Evolutionary conservation across 2,329 filamentous ascomycete genomes (phyloP).

Genomic region (Chaetomiaceae sp.): DNA sequence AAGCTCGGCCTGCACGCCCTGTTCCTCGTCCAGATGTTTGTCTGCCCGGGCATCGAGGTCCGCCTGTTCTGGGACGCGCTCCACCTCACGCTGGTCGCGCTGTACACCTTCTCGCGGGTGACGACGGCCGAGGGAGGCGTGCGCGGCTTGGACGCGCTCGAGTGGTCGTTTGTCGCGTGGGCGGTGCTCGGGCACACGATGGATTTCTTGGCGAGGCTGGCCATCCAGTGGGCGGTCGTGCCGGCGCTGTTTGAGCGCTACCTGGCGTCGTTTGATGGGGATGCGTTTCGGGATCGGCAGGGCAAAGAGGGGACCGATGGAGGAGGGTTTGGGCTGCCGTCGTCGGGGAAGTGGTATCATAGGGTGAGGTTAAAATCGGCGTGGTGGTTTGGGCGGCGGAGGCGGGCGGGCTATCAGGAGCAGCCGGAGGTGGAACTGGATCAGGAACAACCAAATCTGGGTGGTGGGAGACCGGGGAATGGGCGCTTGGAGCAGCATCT

Average conservation of each 20-base stretch:
- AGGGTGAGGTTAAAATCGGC: neutral
- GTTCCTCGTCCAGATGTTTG: slow-evolving; percentile 18
- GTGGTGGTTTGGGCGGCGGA: neutral
- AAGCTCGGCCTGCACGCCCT: slow-evolving; percentile 18
- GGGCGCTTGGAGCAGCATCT: slow-evolving; percentile 15
- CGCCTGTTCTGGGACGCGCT: slow-evolving; percentile 17
- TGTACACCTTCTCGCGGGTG: slow-evolving; percentile 12
- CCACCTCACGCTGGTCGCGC: slow-evolving; percentile 14
- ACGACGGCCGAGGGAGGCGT: neutral
- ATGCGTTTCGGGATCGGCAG: neutral
- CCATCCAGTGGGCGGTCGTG: slow-evolving; percentile 10
- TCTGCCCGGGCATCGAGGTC: slow-evolving; percentile 16
- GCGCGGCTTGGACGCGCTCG: slow-evolving; percentile 5
- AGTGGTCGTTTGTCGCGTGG: slow-evolving; percentile 20
- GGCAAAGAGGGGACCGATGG: neutral
- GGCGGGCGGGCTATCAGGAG: neutral
- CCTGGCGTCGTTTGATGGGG: slow-evolving; percentile 14
- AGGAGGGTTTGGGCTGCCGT: neutral
- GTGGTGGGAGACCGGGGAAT: neutral
- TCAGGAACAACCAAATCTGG: no score
- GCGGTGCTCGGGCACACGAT: slow-evolving; percentile 13
- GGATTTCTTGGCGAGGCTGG: slow-evolving; percentile 12
- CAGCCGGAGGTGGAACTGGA: neutral
- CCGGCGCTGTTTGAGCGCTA: slow-evolving; percentile 17
- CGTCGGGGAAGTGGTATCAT: neutral